These are phyloP conservation scores for Grosmannia serpens DNA, from an alignment of 2,329 filamentous ascomycete genomes.

Conservation along the genomic window DNA sequence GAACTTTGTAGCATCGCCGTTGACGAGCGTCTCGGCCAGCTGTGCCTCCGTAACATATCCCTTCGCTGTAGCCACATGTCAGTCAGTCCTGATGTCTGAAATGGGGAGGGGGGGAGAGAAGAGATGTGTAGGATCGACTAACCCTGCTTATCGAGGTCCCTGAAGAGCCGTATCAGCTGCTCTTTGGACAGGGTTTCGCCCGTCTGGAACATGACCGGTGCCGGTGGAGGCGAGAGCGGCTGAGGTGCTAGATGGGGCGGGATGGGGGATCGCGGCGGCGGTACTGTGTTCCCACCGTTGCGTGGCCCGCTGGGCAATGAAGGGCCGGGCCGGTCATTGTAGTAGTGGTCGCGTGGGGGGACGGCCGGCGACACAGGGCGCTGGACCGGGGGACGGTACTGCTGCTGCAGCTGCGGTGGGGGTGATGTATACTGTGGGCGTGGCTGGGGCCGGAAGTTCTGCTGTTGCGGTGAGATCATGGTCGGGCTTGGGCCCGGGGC, in stretches of 20 bases:
- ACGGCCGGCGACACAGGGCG: slow-evolving; percentile 11
- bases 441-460: slow-evolving; percentile 19
- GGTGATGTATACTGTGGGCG: slow-evolving; percentile 21
- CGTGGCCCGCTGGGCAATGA: slow-evolving; percentile 7
- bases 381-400: slow-evolving; percentile 23
- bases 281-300: slow-evolving; percentile 1
- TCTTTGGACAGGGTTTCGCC: slow-evolving; percentile 49
- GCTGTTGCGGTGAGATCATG: slow-evolving; percentile 7
- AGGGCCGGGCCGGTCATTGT: not conserved
- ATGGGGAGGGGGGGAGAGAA: too few species aligned
- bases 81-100: not conserved
- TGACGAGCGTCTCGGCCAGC: slow-evolving; percentile 81
- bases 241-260: not conserved
- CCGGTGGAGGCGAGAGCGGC: not conserved
- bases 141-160: slow-evolving; percentile 81
- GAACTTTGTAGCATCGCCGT: slow-evolving; percentile 89
- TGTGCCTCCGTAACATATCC: slow-evolving; percentile 79
- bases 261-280: slow-evolving; percentile 6
- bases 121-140: slow-evolving; percentile 17
- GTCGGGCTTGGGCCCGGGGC: not conserved
- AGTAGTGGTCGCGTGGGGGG: slow-evolving; percentile 2
- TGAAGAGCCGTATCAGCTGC: slow-evolving; percentile 67
- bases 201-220: slow-evolving; percentile 12
- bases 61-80: slow-evolving; percentile 36
- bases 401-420: slow-evolving; percentile 28